A percentile compares a stretch with the other conserved stretches of the same genome.
phyloP scores from a whole-genome alignment of 2,329 filamentous ascomycete species.

The Polychaeton citri region DNA sequence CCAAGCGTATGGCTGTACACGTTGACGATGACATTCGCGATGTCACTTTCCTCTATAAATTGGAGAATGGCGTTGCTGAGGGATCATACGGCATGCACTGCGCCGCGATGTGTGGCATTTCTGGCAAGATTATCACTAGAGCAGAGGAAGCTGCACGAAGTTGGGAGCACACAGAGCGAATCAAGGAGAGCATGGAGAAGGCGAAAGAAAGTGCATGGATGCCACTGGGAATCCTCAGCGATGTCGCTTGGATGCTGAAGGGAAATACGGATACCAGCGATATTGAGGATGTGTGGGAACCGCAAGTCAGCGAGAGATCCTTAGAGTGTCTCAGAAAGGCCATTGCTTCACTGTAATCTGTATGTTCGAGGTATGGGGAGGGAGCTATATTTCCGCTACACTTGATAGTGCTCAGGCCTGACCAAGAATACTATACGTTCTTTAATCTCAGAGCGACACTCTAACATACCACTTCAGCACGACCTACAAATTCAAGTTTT shows the following conservation, averaged over 20 bases:
- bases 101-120: conserved; percentile 93
- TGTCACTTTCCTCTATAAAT: conserved; percentile 94
- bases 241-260: conserved; percentile 65
- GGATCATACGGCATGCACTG: conserved; percentile 99
- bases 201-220: conserved; percentile 61
- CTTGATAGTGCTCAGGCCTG: too few relatives aligned
- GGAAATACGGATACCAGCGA: conserved; percentile 31
- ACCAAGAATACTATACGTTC: too few relatives aligned
- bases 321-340: conserved; percentile 45
- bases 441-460: too few relatives aligned
- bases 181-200: conserved; percentile 78
- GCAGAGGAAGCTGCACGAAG: conserved; percentile 80
- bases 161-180: conserved; percentile 87
- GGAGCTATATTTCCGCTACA: too few relatives aligned
- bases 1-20: conserved; percentile 85
- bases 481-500: too few relatives aligned
- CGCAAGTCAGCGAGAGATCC: conserved; percentile 32
- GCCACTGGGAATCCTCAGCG: conserved; percentile 74
- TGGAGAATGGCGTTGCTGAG: conserved; percentile 87
- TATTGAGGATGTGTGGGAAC: conserved; percentile 17
- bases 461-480: too few relatives aligned
- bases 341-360: conserved; percentile 38
- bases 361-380: too few relatives aligned
- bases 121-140: conserved; percentile 63
- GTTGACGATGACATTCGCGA: conserved; percentile 72